These are phyloP conservation scores for Boletus eberwhitei DNA, from an alignment of 768 basidiomycete species.

Conservation along the genomic window DNA sequence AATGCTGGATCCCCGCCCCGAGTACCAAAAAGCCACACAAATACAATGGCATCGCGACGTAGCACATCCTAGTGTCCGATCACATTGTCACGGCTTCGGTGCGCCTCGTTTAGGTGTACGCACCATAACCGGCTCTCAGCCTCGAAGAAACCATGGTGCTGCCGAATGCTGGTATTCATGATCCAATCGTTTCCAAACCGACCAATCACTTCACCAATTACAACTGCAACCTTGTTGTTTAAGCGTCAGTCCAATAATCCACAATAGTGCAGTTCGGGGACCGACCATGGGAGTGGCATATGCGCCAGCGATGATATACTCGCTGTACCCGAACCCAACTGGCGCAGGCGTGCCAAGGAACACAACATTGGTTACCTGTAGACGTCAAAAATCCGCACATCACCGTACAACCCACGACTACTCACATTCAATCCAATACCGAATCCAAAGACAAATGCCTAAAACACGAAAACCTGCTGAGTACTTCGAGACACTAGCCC, in stretches of 20 bases:
- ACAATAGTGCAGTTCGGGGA: neutral
- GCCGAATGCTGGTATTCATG: conserved; percentile 40
- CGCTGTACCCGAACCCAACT: conserved; percentile 44
- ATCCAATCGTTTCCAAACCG: conserved; percentile 51
- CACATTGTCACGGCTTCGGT: neutral
- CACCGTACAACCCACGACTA: neutral
- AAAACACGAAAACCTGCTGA: neutral
- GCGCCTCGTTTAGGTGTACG: neutral
- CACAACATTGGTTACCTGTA: conserved; percentile 51
- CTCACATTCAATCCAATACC: conserved; percentile 43
- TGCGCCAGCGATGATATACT: conserved; percentile 38
- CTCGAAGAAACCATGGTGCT: conserved; percentile 50
- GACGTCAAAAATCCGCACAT: neutral
- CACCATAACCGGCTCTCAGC: conserved; percentile 47
- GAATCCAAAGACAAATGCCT: conserved; percentile 49
- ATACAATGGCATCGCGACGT: conserved; percentile 39
- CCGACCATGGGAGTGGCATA: conserved; percentile 45
- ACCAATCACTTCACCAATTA: conserved; percentile 51
- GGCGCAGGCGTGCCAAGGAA: conserved; percentile 49
- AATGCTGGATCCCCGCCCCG: conserved; percentile 36
- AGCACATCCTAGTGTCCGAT: conserved; percentile 30
- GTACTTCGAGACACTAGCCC: neutral
- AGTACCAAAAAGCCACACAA: conserved; percentile 42
- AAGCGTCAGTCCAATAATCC: neutral
- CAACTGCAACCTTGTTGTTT: conserved; percentile 42